phyloP scores from a whole-genome alignment of 345 rosid genomes.

The Salix exigua region DNA sequence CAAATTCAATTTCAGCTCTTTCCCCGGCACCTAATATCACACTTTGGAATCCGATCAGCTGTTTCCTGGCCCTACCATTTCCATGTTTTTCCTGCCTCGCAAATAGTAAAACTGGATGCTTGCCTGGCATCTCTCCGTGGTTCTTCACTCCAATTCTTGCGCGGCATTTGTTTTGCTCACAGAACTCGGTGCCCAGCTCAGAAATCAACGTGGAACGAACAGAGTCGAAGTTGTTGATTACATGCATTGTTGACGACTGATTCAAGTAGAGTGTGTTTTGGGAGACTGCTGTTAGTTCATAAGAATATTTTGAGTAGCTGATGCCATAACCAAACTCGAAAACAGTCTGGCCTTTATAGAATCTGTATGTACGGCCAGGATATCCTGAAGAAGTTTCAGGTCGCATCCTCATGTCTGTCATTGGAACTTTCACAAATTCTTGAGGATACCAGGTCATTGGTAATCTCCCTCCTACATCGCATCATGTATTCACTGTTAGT shows the following conservation, averaged over 20 bases:
- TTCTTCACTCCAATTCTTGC: conserved; percentile 48
- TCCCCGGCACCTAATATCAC: conserved; percentile 53
- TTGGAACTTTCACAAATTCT: conserved; percentile 49
- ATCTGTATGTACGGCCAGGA: conserved; percentile 79
- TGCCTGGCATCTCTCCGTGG: conserved; percentile 60
- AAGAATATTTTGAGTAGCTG: conserved; percentile 62
- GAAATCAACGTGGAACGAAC: conserved; percentile 36
- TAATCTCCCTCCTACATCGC: conserved; percentile 66
- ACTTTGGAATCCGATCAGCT: conserved; percentile 63
- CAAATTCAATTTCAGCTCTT: conserved; percentile 48
- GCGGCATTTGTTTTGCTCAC: conserved; percentile 37
- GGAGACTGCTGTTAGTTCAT: conserved; percentile 32
- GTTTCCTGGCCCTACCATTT: conserved; percentile 56
- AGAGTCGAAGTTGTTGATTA: conserved; percentile 16
- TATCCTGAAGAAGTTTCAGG: conserved; percentile 51
- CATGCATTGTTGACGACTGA: conserved; percentile 22
- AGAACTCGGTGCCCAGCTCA: conserved; percentile 41
- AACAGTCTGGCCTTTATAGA: conserved; percentile 53
- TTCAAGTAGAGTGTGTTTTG: conserved; percentile 38
- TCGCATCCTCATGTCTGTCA: conserved; percentile 86
- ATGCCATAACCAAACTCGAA: conserved; percentile 72
- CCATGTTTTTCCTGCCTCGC: conserved; percentile 44
- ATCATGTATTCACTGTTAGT: not conserved
- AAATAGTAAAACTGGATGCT: conserved; percentile 66
- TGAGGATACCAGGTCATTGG: conserved; percentile 87